These are phyloP conservation scores for Bacidia gigantensis DNA, from an alignment of 495 filamentous ascomycete species.

Conservation along the genomic window DNA sequence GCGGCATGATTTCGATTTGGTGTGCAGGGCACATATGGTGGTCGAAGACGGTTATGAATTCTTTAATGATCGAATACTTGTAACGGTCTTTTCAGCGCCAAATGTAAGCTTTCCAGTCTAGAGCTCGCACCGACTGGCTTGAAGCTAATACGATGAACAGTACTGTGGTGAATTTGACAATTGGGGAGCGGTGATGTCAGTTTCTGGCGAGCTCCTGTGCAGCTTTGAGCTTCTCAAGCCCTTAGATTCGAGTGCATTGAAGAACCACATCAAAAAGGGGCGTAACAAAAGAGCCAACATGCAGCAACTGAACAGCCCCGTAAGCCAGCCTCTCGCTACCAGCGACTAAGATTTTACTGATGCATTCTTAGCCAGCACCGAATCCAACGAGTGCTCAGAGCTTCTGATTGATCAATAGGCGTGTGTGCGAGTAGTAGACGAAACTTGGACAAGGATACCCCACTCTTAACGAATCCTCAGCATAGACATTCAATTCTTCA, in stretches of 20 bases:
- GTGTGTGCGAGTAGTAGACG: background rate
- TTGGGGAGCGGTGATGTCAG: slow-evolving; percentile 90
- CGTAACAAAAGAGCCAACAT: slow-evolving; percentile 82
- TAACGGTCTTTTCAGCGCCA: slow-evolving; percentile 95
- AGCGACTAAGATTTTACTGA: background rate
- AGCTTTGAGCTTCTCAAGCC: slow-evolving; percentile 97
- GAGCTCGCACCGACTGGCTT: background rate
- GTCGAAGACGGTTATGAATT: slow-evolving; percentile 99
- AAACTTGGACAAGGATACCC: background rate
- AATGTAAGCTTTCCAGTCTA: slow-evolving; percentile 52
- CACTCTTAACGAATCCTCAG: background rate
- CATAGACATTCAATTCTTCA: background rate
- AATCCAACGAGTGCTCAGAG: slow-evolving; percentile 4
- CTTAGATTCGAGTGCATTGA: slow-evolving; percentile 88
- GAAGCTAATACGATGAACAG: slow-evolving; percentile 33
- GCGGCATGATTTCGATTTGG: slow-evolving; percentile 90
- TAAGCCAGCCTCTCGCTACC: slow-evolving; percentile 35
- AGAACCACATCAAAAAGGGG: slow-evolving; percentile 98
- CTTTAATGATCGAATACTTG: slow-evolving; percentile 87
- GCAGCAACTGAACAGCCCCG: slow-evolving; percentile 65
- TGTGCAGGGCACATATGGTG: slow-evolving; percentile 98
- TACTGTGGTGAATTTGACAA: slow-evolving; percentile 99
- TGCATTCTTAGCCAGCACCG: background rate
- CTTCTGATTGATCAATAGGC: background rate
- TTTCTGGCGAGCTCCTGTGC: slow-evolving; percentile 83